Conservation (phyloP, 2,329 filamentous ascomycete species). For the Camillea tinctor region DNA sequence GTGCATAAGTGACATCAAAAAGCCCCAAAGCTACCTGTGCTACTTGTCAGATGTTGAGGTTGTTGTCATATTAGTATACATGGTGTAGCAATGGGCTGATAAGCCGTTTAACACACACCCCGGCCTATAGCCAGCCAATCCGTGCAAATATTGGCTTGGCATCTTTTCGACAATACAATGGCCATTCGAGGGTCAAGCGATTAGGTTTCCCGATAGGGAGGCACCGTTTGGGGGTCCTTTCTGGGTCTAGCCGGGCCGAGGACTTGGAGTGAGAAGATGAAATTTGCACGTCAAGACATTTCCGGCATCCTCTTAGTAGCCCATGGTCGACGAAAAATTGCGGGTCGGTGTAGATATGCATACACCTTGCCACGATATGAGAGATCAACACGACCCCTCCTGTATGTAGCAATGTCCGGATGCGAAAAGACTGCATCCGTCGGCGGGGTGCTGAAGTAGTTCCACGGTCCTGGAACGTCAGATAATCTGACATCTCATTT, state of each 20-base stretch:
- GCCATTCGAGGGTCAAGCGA: neutral
- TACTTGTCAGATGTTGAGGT: neutral
- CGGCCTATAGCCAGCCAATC: neutral
- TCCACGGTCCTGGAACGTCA: conserved; percentile 9
- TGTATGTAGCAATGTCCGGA: neutral
- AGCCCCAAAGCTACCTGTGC: neutral
- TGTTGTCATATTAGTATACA: neutral
- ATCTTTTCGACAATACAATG: neutral
- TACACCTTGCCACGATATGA: conserved; percentile 5
- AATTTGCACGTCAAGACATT: neutral
- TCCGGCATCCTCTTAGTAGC: neutral
- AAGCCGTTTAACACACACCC: neutral
- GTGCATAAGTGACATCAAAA: conserved; percentile 12
- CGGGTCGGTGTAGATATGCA: conserved; percentile 3
- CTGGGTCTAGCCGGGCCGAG: neutral
- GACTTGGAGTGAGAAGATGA: neutral
- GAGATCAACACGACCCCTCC: neutral
- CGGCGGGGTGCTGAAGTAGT: conserved; percentile 9
- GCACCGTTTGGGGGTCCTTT: neutral
- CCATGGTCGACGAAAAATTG: neutral
- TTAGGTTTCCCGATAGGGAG: neutral
- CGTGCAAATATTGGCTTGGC: neutral
- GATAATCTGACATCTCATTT: conserved; percentile 13
- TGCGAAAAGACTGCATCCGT: conserved; percentile 10
- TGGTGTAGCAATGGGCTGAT: neutral